Evolutionary conservation across 2,329 filamentous ascomycete genomes (phyloP), one percentile per base, ranked within the genome.

Genomic region (Fusarium scirpi): DNA sequence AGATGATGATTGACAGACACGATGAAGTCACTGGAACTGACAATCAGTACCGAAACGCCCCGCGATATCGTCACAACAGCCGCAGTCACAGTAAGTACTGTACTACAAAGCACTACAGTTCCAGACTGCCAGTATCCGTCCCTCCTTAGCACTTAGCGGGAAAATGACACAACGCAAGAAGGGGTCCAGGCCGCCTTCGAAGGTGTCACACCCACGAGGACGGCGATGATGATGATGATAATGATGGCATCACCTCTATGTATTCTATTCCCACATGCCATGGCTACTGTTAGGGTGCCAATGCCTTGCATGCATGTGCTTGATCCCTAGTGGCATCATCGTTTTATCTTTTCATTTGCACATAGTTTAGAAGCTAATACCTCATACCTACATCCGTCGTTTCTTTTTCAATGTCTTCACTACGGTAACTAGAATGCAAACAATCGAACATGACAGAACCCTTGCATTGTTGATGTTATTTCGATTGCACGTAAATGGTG

Each of bases 211-310:
- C 62, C 66, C 47, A 54, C 64, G 25, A 27, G 38, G 29, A n/a
- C 25, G 32, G 40, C 65, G 29, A 55, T 34, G 49, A 58, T 44
- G 53, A 56, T 52, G 52, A 49, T 56, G 34, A 51, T 55, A 65
- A 70, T 65, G 68, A 70, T 70, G 68, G 68, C 68, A 71, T 70
- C 68, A 55, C 68, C 52, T 41, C 30, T 38, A 11, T 58, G 24
- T n/a, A 12, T 34, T 43, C 27, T 27, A 29, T 45, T 62, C 41
- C 40, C 15, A 67, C 66, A 52, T 40, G n/a, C 51, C 62, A 63
- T 70, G 34, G 34, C 34, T 38, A 10, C 34, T 40, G 20, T 45
- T 32, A 51, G 54, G 45, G 45, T 63, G 29, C 29, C 20, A 62
- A 67, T 66, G 30, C 9, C 25, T 11, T 27, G 27, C 63, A 67